Percentiles rank a stretch among this genome's conserved stretches.
Conservation (phyloP, 306 rosid species). For the Styphnolobium japonicum region DNA sequence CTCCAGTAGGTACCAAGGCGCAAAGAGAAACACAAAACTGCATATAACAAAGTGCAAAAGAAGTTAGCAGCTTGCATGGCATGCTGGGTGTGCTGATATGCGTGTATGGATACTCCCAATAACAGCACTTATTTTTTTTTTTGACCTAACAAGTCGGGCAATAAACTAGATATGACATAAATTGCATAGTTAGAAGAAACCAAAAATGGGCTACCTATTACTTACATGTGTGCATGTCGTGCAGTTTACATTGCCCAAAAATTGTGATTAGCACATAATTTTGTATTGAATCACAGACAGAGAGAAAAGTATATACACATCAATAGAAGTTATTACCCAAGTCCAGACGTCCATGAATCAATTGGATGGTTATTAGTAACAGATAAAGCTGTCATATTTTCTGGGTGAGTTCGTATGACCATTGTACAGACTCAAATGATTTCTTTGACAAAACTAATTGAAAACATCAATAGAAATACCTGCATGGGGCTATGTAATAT, state of each 20-base stretch:
- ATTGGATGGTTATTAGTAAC: slow-evolving; percentile 3
- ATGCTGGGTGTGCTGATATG: background rate
- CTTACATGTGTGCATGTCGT: background rate
- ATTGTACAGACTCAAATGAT: background rate
- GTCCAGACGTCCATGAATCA: background rate
- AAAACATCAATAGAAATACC: slow-evolving; percentile 42
- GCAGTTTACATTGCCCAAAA: background rate
- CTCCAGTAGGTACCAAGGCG: slow-evolving; percentile 82
- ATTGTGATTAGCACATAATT: background rate
- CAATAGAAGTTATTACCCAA: background rate
- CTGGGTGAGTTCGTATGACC: background rate
- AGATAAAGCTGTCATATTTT: background rate
- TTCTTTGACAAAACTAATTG: slow-evolving; percentile 1
- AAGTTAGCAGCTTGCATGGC: slow-evolving; percentile 1
- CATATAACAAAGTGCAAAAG: slow-evolving; percentile 19
- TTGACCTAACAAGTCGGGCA: background rate
- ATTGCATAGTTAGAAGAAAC: background rate
- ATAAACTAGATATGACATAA: background rate
- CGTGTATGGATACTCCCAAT: background rate
- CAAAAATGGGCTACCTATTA: background rate
- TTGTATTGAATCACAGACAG: background rate
- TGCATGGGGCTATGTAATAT: slow-evolving; percentile 93
- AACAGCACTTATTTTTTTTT: background rate
- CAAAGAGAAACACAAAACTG: slow-evolving; percentile 78
- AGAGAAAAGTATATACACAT: background rate